Evolutionary conservation across 768 basidiomycete species (phyloP), one percentile per base, ranked within the genome.

Genomic region (Clavaria fumosa): DNA sequence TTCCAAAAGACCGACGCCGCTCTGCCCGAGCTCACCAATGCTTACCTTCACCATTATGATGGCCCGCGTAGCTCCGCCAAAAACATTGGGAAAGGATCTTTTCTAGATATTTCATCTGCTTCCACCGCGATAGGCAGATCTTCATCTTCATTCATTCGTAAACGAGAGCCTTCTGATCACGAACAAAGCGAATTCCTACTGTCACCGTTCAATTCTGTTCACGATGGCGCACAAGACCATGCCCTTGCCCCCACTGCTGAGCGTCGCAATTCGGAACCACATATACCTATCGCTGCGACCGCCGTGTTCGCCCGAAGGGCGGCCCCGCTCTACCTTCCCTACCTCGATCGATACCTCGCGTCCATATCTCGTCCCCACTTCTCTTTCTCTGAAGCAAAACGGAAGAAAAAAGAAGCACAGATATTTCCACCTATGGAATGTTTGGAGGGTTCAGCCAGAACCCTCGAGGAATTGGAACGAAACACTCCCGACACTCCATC

Each of bases 391-490:
- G 51, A 52, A 38, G 43, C 38, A 2, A 47, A 42, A 33, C 44
- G 39, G 18, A 47, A 51, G 31, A 33, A 38, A 2, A 39, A 33
- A 24, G 36, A 41, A 5, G 45, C 51, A 23, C 36, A 28, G 9
- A 74, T 75, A 67, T 81, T 82, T 45, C 64, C 66, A 36, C 79
- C 78, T 4, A 61, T 81, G 64, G 68, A 77, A 30, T 59, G 55
- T 19, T 55, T 82, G 23, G 61, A 57, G 4, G 61, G 60, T 19
- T 53, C 64, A 1, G 66, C 66, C 6, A 60, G 54, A 43, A 64
- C 66, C 3, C 50, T 81, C 9, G 72, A 71, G 15, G 74, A 78
- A 43, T 50, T 82, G 39, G 75, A 79, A 52, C 53, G 56, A 33
- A 81, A 80, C 44, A 52, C 60, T 5, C 57, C 47, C 17, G 47